Percentiles rank a stretch among this genome's conserved stretches.
phyloP scores from a whole-genome alignment of 345 rosid species.

The Sisymbrium altissimum region DNA sequence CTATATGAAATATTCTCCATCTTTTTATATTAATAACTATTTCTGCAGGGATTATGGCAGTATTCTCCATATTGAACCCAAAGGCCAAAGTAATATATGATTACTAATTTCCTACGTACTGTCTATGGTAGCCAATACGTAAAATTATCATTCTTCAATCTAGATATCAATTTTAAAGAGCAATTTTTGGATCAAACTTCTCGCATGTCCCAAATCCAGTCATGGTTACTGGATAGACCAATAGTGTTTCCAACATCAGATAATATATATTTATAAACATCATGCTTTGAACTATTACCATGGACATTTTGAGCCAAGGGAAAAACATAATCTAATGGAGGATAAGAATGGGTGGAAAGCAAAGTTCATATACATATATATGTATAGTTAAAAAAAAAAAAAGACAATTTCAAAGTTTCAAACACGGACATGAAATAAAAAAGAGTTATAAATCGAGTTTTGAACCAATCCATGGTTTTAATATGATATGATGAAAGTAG shows the following conservation, averaged over 20 bases:
- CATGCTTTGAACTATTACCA: neutral
- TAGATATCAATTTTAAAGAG: neutral
- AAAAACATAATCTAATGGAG: slow-evolving; percentile 17
- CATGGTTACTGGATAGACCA: neutral
- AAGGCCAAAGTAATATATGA: neutral
- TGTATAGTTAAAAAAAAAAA: neutral
- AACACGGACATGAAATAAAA: slow-evolving; percentile 1
- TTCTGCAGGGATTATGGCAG: neutral
- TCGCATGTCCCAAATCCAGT: neutral
- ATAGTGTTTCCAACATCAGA: neutral
- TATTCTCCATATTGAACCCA: neutral
- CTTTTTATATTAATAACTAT: neutral
- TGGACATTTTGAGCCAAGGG: neutral
- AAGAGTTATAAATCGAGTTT: slow-evolving; percentile 14
- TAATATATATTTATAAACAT: slow-evolving; percentile 12
- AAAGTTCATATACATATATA: neutral
- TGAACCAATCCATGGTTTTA: slow-evolving; percentile 25
- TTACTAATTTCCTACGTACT: neutral
- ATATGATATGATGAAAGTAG: slow-evolving; percentile 12
- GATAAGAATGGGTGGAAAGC: slow-evolving; percentile 29
- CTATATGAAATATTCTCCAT: neutral
- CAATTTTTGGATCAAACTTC: neutral
- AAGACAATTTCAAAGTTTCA: neutral
- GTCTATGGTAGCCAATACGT: neutral
- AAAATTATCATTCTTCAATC: neutral